These are phyloP conservation scores for Carex parvula DNA, from an alignment of 176 grass and related monocot genomes.

Conservation along the genomic window DNA sequence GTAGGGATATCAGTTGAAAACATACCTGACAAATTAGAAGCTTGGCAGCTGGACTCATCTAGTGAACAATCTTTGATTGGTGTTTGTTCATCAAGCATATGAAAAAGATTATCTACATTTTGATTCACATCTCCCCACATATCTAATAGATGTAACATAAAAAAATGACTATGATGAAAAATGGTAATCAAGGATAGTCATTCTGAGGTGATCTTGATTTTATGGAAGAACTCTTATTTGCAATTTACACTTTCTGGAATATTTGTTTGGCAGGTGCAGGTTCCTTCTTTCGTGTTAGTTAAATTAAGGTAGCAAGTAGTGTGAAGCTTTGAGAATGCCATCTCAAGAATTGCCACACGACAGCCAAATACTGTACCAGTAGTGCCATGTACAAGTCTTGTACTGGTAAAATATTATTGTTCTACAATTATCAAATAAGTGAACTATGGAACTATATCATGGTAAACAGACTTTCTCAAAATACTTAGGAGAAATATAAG, in stretches of 20 bases:
- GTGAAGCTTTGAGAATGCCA: background rate
- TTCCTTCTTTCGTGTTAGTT: background rate
- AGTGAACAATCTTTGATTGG: constrained; percentile 85
- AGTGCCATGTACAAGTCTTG: background rate
- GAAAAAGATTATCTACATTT: constrained; percentile 45
- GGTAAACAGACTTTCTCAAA: background rate
- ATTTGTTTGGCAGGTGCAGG: background rate
- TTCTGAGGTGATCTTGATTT: background rate
- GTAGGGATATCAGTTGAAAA: background rate
- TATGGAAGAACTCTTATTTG: background rate
- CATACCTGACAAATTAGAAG: constrained; percentile 61
- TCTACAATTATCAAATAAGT: background rate
- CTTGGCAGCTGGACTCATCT: constrained; percentile 44
- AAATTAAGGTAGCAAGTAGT: background rate
- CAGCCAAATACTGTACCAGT: background rate
- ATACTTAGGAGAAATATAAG: background rate
- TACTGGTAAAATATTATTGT: background rate
- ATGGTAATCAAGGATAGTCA: background rate
- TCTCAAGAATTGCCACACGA: background rate
- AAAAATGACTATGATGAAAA: constrained; percentile 36
- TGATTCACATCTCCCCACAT: constrained; percentile 54
- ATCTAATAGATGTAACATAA: constrained; percentile 29
- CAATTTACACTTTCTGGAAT: background rate
- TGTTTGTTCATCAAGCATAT: constrained; percentile 76
- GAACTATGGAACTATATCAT: background rate